These are phyloP conservation scores for Ceratocystis variospora DNA, from an alignment of 2,329 filamentous ascomycete species.

Conservation along the genomic window DNA sequence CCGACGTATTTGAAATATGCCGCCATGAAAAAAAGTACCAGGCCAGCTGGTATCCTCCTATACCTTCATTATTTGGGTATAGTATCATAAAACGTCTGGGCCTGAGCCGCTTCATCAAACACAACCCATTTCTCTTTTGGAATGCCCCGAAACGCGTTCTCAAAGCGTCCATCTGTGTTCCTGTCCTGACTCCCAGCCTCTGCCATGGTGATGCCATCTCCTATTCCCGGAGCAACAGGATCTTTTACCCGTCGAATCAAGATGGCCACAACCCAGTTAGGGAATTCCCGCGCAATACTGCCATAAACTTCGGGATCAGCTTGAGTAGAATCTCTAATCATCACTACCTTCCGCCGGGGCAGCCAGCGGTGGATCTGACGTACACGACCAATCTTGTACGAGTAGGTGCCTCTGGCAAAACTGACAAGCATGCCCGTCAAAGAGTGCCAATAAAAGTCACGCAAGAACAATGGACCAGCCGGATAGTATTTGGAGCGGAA, in stretches of 20 bases:
- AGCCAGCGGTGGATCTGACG: conserved; percentile 66
- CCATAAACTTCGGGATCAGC: conserved; percentile 83
- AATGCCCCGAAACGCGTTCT: conserved; percentile 65
- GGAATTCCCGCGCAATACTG: conserved; percentile 54
- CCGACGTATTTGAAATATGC: neutral
- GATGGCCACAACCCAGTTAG: conserved; percentile 68
- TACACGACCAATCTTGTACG: conserved; percentile 75
- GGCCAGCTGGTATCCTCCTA: neutral
- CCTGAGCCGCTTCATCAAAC: conserved; percentile 53
- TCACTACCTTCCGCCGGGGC: conserved; percentile 64
- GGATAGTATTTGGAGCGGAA: conserved; percentile 64
- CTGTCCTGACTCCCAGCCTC: conserved; percentile 56
- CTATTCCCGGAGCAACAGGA: neutral
- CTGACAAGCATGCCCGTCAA: conserved; percentile 64
- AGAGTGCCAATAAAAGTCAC: conserved; percentile 77
- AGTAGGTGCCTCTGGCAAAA: conserved; percentile 65
- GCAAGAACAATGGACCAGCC: conserved; percentile 65
- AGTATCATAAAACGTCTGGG: conserved; percentile 10
- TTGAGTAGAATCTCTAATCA: conserved; percentile 83
- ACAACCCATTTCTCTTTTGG: conserved; percentile 63
- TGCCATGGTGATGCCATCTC: conserved; percentile 34
- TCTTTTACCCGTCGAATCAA: conserved; percentile 74
- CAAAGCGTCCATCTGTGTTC: conserved; percentile 62
- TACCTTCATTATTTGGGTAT: neutral
- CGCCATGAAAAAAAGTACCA: neutral